Evolutionary conservation across 2,329 filamentous ascomycete genomes (phyloP).

Genomic region (Ceratocystis huliohia): DNA sequence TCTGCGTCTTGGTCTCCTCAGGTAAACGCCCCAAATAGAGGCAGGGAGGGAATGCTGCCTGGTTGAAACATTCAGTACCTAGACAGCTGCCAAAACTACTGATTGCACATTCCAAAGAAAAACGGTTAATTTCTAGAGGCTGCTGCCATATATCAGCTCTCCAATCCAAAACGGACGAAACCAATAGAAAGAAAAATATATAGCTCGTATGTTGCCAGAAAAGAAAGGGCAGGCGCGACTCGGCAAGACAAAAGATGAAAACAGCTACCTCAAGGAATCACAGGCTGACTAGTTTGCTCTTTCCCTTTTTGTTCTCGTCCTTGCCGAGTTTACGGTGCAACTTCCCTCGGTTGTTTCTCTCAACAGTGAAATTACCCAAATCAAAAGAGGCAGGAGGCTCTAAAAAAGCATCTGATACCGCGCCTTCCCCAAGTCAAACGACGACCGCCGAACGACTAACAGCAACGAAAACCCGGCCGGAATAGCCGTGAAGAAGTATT

Average conservation of each 20-base stretch:
- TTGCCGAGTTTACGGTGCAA: not conserved
- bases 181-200: too few relatives aligned
- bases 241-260: not conserved
- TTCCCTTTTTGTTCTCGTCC: too few relatives aligned
- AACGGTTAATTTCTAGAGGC: too few relatives aligned
- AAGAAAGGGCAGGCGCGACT: not conserved
- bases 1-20: not conserved
- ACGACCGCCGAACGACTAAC: not conserved
- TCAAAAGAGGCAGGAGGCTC: not conserved
- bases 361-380: not conserved
- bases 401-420: not conserved
- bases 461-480: not conserved
- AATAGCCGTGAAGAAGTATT: constrained; percentile 3
- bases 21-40: not conserved
- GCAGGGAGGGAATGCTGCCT: not conserved
- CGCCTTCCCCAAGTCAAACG: not conserved
- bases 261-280: not conserved
- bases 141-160: too few relatives aligned
- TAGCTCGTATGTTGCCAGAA: not conserved
- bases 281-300: not conserved
- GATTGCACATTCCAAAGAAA: not conserved
- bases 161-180: not conserved
- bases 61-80: not conserved
- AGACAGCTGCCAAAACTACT: not conserved
- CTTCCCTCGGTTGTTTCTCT: too few relatives aligned